phyloP scores from a whole-genome alignment of 2,329 filamentous ascomycete species.

The Malbranchea cinnamomea region DNA sequence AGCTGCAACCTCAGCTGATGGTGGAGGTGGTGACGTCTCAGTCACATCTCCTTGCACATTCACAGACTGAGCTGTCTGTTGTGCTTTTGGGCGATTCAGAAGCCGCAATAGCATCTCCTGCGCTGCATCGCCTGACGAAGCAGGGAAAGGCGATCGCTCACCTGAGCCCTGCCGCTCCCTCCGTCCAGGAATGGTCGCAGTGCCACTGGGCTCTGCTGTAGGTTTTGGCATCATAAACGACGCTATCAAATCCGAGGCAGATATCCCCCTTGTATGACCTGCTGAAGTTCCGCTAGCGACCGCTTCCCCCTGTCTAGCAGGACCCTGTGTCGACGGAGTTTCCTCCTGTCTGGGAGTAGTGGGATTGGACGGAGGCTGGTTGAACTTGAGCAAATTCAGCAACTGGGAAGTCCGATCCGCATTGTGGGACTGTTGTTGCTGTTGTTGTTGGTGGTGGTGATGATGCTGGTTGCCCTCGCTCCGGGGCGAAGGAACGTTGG shows the following conservation, averaged over 20 bases:
- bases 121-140: constrained; percentile 46
- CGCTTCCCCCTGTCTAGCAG: constrained; percentile 17
- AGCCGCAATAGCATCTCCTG: constrained; percentile 77
- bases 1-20: constrained; percentile 16
- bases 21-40: no score
- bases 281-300: constrained; percentile 12
- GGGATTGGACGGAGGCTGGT: constrained; percentile 25
- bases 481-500: constrained; percentile 32
- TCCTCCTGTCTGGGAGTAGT: constrained; percentile 9
- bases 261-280: constrained; percentile 28
- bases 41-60: no score
- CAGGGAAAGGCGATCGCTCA: constrained; percentile 11
- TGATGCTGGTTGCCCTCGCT: constrained; percentile 28
- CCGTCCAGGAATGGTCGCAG: constrained; percentile 14
- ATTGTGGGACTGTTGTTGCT: constrained; percentile 23
- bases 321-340: constrained; percentile 2
- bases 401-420: constrained; percentile 41
- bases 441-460: no score
- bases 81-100: constrained; percentile 54
- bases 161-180: constrained; percentile 11
- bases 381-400: constrained; percentile 52
- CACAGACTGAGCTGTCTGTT: constrained; percentile 14
- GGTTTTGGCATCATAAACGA: constrained; percentile 35
- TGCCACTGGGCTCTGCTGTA: constrained; percentile 11
- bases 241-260: constrained; percentile 43